Base-by-base conservation (phyloP, 2,329 filamentous ascomycete genomes). In the Penicillium frequentans region DNA sequence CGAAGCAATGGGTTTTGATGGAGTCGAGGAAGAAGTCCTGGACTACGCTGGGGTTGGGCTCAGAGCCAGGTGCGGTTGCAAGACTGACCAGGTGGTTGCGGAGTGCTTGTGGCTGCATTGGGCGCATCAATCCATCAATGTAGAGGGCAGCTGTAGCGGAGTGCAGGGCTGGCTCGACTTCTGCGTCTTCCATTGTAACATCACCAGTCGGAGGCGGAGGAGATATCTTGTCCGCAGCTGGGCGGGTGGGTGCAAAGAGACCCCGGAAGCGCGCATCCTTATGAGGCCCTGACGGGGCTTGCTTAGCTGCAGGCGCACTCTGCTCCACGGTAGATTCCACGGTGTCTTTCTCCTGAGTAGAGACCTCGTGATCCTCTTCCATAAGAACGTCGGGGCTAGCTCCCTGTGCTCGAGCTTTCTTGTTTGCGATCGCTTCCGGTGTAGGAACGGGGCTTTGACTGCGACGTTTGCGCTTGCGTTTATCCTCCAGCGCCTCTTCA, bases 71-170 rank as follows among this genome's bases (percentile, higher is more conserved):
- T 1, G 86, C 80, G 3, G 86, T 81, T 2, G 91, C 90, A 42
- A 97, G 82, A 7, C 83, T 77, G 44, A 84, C 71, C 5, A 98
- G 81, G 68, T 97, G 86, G 1, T 83, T 81, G 65, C 84, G 85
- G 1, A 98, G 83, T 19, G 81, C 79, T 26, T 80, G 77, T 0
- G 86, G 83, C 57, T 91, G 89, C 23, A 98, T 80, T 10, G 95
- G 93, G 47, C 93, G 88, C 86, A 96, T 93, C 54, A 98, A 85
- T 68, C 96, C 89, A 72, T 88, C 88, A 65, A 98, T 95, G 76
- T 97, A 98, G 47, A 98, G 79, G 16, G 90, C 88, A 31, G 85
- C 77, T 3, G 92, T 93, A 5, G 89, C 86, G 23, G 85, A 83
- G 72, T 95, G 90, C 35, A 87, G 75, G 0, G 90, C 82, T 7